Evolutionary conservation across 495 filamentous ascomycete species (phyloP).

Genomic region (Hypoxylon fuscum): DNA sequence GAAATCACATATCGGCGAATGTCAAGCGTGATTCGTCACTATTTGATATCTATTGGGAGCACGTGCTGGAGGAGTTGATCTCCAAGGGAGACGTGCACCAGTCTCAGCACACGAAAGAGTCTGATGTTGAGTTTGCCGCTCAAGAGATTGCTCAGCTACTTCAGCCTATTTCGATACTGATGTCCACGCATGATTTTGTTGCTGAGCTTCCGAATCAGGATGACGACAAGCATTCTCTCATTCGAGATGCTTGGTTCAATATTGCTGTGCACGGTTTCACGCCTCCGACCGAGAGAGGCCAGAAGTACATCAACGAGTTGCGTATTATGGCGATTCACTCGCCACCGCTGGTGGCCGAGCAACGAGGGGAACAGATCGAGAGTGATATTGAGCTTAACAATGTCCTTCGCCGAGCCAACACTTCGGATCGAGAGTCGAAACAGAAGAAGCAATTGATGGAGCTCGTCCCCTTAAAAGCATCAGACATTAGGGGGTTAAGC

Average conservation of each 20-base stretch:
- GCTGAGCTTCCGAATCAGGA: conserved; percentile 55
- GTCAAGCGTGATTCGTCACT: conserved; percentile 72
- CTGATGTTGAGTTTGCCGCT: conserved; percentile 79
- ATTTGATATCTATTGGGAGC: conserved; percentile 78
- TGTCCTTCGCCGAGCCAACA: conserved; percentile 83
- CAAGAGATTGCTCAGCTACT: conserved; percentile 86
- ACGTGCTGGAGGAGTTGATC: conserved; percentile 87
- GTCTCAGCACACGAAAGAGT: conserved; percentile 67
- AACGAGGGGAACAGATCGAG: conserved; percentile 85
- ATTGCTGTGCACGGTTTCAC: conserved; percentile 91
- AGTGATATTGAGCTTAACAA: conserved; percentile 96
- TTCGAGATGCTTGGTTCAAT: conserved; percentile 97
- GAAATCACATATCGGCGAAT: conserved; percentile 75
- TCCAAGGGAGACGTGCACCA: conserved; percentile 82
- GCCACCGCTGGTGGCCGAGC: conserved; percentile 82
- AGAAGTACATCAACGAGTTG: conserved; percentile 74
- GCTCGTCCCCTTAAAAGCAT: conserved; percentile 76
- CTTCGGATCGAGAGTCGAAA: conserved; percentile 74
- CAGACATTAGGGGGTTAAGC: conserved; percentile 79
- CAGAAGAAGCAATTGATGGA: conserved; percentile 79
- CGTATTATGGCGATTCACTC: conserved; percentile 84
- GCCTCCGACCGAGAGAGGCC: conserved; percentile 71
- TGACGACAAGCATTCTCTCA: conserved; percentile 71
- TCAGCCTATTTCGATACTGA: conserved; percentile 79
- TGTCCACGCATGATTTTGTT: conserved; percentile 63